Evolutionary conservation across 176 grass and related monocot genomes (phyloP).

Genomic region (Eragrostis nindensis): DNA sequence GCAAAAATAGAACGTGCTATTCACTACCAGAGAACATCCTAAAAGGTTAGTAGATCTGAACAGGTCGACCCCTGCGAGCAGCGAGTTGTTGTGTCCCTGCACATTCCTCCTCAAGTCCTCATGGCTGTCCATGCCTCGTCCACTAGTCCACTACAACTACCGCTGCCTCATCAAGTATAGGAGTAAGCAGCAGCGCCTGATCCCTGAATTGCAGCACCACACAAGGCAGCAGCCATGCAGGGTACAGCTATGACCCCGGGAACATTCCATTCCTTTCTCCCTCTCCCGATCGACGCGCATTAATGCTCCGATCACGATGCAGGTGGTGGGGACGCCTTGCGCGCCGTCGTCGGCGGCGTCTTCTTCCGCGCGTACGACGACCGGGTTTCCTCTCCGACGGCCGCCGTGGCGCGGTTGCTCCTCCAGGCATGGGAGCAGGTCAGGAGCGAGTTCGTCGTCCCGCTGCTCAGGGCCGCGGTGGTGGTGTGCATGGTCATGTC

Average conservation of each 20-base stretch:
- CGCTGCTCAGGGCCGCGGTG: conserved; percentile 47
- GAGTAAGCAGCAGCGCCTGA: background rate
- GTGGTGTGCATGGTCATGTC: conserved; percentile 61
- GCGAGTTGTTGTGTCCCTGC: background rate
- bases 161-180: background rate
- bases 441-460: conserved; percentile 44
- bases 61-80: background rate
- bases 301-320: conserved; percentile 8
- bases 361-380: background rate
- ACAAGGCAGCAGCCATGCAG: conserved; percentile 47
- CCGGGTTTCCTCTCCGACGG: background rate
- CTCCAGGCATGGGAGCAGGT: conserved; percentile 40
- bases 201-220: background rate
- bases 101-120: background rate
- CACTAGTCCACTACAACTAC: background rate
- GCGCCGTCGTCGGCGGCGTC: background rate
- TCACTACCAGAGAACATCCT: background rate
- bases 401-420: conserved; percentile 36
- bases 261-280: background rate
- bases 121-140: background rate
- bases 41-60: background rate
- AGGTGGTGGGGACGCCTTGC: conserved; percentile 2
- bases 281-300: background rate
- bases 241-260: conserved; percentile 19
- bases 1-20: background rate